Base-by-base conservation (phyloP, 768 basidiomycete species). In the Podaxis sp. region DNA sequence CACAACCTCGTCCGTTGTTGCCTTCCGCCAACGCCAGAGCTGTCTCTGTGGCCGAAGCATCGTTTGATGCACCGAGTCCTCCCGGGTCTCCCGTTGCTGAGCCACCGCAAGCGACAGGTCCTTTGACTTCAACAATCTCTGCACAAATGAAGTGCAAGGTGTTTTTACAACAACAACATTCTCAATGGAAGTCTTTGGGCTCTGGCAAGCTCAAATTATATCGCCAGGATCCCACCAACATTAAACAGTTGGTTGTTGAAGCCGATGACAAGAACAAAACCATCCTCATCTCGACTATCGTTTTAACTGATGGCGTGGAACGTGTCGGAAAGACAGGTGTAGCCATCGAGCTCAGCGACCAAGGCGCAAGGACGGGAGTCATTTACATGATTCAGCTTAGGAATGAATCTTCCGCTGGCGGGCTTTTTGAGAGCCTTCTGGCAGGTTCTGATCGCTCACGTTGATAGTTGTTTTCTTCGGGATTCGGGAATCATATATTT, bases 141-240 rank as follows among this genome's bases (percentile, higher is more conserved):
- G 93, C 92, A 12, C 88, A 93, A 70, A 96, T 95, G 93, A 95
- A 96, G 73, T 98, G 96, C 84, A 99, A 98, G 75, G 89, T 98
- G 24, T 99, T 98, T 77, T 79, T 97, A 52, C 89, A 98, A 71
- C 94, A 96, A 69, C 87, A 93, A 38, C 96, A 98, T 71, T 89
- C 91, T n/a, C 94, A 96, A 72, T 99, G 97, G 97, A 99, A 97
- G 77, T 88, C 92, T 1, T 80, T 98, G 59, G 97, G 97, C 2
- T 79, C 90, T 9, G 94, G 93, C 13, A 87, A 87, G 68, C 81
- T 98, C 66, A 94, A 91, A 70, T 80, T 99, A 54, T 99, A 95
- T 73, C 84, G 81, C 51, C 88, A 96, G 71, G 79, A 83, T 60
- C 93, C 94, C 27, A 93, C 89, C 25, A 94, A 94, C 69, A 80